Evolutionary conservation across 768 basidiomycete species (phyloP), one percentile per base, ranked within the genome.

Genomic region (Crassisporium funariophilum): DNA sequence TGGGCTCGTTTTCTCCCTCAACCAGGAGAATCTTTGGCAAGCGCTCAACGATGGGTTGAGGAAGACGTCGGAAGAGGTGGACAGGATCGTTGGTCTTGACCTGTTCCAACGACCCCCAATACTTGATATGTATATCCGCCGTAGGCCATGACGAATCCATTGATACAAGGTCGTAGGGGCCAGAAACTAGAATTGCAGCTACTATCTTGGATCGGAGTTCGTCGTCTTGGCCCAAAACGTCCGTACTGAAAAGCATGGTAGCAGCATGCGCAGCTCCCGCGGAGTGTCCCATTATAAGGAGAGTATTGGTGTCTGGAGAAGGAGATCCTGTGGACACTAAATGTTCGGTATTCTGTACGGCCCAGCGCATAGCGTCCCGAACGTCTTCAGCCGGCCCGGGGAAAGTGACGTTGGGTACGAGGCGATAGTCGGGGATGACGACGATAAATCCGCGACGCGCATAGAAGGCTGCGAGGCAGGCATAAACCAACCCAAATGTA

Each of bases 371-470:
- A 9, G 84, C 83, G 50, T 84, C 82, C 10, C 76, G 76, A 5
- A 86, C 58, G 55, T 86, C 84, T 52, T 81, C 72, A 0, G 73
- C 74, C 1, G 76, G 70, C 0, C 67, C 70, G 0, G 86, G 86
- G 59, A 76, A 86, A n/a, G 61, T 68, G 46, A 74, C 75, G 22
- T 75, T 57, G 4, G 84, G 84, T 4, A 76, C 76, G 31, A 88
- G 75, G 0, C 83, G 79, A 53, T 88, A 87, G 65, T 88, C 83
- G 0, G 85, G 75, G 51, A 88, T 80, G 53, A 86, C 66, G n/a
- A 78, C 78, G 52, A 85, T 50, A 64, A 83, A 76, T 0, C 84
- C 84, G 12, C 63, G 70, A 7, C 70, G 68, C 0, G 84, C 80
- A 62, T 80, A 88, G 69, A 78, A 87, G 3, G 81, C 66, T 0